Base-by-base conservation (phyloP, 495 filamentous ascomycete species). In the Pyrenopolyporus hunteri region DNA sequence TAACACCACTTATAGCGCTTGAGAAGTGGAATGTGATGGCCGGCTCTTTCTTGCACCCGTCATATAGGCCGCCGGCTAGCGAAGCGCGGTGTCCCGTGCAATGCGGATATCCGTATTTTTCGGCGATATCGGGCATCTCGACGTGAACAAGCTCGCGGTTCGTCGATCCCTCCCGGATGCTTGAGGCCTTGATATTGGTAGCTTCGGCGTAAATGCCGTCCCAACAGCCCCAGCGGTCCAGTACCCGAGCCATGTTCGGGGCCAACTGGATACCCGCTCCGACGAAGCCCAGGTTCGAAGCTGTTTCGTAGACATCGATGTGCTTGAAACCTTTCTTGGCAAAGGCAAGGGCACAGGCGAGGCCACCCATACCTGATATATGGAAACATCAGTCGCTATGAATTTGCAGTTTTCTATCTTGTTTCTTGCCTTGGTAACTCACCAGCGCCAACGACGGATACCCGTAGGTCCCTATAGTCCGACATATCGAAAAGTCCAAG, bases 181-280 rank as follows among this genome's bases (percentile, higher is more conserved):
- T 79, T 1, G 76, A 76, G 13, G 74, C 78, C 57, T 70, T 74
- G 36, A 81, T 67, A 48, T 74, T 70, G 42, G 78, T 78, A 19
- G 86, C 83, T 58, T 91, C 88, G 8, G 73, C 76, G 52, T 81
- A 82, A 67, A 92, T 92, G 20, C 81, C 77, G 23, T 82, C 77
- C 86, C 87, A 90, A 42, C 85, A 84, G 39, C 87, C 89, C 23
- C 89, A 77, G 8, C 81, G 71, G 68, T 90, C 86, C 20, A 93
- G 74, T 16, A 94, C 86, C 0, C 88, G 85, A 19, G 84, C 84
- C 78, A 93, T 89, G 57, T 94, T 92, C 1, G 89, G 89, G 3
- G 89, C 88, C 35, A 93, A 79, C 70, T 93, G 89, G 64, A 93
- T 91, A 22, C 89, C 90, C 5, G 89, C 89, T 43, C 91, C 91